Conservation (phyloP, 2,329 filamentous ascomycete genomes). For the Colletotrichum phormii region DNA sequence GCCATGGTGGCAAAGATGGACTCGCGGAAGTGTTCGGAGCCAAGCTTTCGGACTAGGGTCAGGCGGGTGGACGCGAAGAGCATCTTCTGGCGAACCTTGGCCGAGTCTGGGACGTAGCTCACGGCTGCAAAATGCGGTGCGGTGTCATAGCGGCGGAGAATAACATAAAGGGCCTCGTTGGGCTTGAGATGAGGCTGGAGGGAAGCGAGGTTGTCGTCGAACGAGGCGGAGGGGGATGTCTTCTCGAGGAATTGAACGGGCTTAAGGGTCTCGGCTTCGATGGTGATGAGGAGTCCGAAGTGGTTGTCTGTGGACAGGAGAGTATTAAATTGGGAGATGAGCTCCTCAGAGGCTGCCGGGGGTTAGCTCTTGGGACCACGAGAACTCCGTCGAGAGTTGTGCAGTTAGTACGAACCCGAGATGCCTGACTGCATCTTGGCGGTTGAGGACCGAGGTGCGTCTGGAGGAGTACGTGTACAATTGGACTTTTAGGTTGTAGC, state of each 20-base stretch:
- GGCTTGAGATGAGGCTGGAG: slow-evolving; percentile 73
- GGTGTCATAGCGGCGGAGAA: slow-evolving; percentile 75
- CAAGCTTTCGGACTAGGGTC: slow-evolving; percentile 80
- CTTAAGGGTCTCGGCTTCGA: slow-evolving; percentile 75
- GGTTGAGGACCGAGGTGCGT: neutral
- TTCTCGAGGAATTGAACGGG: slow-evolving; percentile 68
- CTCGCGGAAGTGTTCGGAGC: slow-evolving; percentile 82
- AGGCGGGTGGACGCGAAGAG: slow-evolving; percentile 83
- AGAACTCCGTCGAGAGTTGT: neutral
- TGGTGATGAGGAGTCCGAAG: slow-evolving; percentile 79
- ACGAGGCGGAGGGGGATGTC: slow-evolving; percentile 64
- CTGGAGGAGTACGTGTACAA: neutral
- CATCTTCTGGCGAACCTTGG: slow-evolving; percentile 88
- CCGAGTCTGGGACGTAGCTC: slow-evolving; percentile 83
- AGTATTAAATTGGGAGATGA: slow-evolving; percentile 77
- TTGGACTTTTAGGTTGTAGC: neutral
- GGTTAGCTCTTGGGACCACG: neutral
- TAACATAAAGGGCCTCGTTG: slow-evolving; percentile 77
- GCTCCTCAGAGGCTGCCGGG: slow-evolving; percentile 77
- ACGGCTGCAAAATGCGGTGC: slow-evolving; percentile 73
- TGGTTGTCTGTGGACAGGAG: slow-evolving; percentile 71
- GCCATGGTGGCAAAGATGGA: slow-evolving; percentile 78
- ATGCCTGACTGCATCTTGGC: slow-evolving; percentile 81
- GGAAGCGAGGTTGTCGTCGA: slow-evolving; percentile 72
- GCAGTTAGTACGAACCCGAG: slow-evolving; percentile 63